These are phyloP conservation scores for Aspergillus carlsbadensis DNA, from an alignment of 495 filamentous ascomycete genomes.

Conservation along the genomic window DNA sequence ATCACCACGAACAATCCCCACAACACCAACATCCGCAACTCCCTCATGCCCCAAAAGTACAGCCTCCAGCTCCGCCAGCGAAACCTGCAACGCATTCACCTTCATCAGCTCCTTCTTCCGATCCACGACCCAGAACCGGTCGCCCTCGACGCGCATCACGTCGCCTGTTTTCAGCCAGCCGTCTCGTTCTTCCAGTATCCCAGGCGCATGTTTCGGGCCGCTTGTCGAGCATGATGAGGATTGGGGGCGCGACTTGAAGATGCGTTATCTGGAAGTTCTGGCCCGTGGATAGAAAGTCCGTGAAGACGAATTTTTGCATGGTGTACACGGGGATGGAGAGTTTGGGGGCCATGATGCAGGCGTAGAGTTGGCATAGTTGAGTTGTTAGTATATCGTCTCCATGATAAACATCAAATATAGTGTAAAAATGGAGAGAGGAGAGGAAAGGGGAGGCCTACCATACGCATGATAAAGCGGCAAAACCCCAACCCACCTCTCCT, in stretches of 20 bases:
- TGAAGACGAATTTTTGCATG: slow-evolving; percentile 47
- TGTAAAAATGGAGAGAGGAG: slow-evolving; percentile 5
- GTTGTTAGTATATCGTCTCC: too few species aligned
- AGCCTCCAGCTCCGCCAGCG: slow-evolving; percentile 49
- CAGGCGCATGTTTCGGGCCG: slow-evolving; percentile 35
- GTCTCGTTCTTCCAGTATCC: slow-evolving; percentile 43
- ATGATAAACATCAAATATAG: not conserved
- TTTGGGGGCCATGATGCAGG: slow-evolving; percentile 24
- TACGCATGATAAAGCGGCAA: slow-evolving; percentile 48
- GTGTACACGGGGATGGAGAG: slow-evolving; percentile 37
- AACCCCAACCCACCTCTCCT: slow-evolving; percentile 34
- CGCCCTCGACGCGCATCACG: slow-evolving; percentile 28
- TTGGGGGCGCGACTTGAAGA: slow-evolving; percentile 46
- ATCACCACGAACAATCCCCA: slow-evolving; percentile 24
- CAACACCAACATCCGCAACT: slow-evolving; percentile 45
- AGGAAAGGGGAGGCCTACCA: slow-evolving; percentile 50
- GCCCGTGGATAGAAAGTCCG: slow-evolving; percentile 39
- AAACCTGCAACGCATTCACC: slow-evolving; percentile 47
- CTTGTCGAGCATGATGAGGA: slow-evolving; percentile 49
- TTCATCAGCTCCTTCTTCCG: slow-evolving; percentile 42
- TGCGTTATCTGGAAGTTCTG: slow-evolving; percentile 44
- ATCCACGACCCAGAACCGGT: slow-evolving; percentile 45
- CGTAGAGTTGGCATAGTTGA: slow-evolving; percentile 35
- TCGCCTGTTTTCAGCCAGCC: slow-evolving; percentile 50
- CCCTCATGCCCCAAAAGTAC: slow-evolving; percentile 39